These are phyloP conservation scores for Chrysophaeum taylorii DNA, from an alignment of 352 stramenopile species.

Conservation along the genomic window DNA sequence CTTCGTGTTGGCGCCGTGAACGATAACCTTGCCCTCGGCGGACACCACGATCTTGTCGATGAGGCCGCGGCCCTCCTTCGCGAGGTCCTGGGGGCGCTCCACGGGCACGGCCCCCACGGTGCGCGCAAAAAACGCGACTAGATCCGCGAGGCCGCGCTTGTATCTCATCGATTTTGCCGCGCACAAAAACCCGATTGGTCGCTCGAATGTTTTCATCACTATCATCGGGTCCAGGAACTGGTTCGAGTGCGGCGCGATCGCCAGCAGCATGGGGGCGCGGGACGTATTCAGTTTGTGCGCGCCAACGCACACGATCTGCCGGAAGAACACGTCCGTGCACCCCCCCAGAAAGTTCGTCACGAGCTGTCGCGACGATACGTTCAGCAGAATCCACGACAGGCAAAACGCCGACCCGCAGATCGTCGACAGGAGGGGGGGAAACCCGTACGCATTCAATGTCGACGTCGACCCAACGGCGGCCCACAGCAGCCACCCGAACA, in stretches of 20 bases:
- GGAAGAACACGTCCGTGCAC: slow-evolving; percentile 10
- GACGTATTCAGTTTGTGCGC: slow-evolving; percentile 6
- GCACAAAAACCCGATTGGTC: neutral
- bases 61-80: slow-evolving; percentile 53
- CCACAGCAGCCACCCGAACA: slow-evolving; percentile 4
- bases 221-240: slow-evolving; percentile 15
- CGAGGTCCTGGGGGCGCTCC: slow-evolving; percentile 83
- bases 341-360: slow-evolving; percentile 1
- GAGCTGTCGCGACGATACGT: neutral
- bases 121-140: slow-evolving; percentile 55
- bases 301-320: neutral
- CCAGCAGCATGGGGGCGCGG: neutral
- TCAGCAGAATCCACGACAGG: neutral
- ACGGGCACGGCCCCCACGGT: slow-evolving; percentile 91
- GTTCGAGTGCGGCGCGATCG: slow-evolving; percentile 10
- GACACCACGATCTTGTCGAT: slow-evolving; percentile 26
- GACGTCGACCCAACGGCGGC: neutral
- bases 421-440: slow-evolving; percentile 3
- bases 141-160: neutral
- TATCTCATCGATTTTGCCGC: slow-evolving; percentile 13
- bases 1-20: slow-evolving; percentile 39
- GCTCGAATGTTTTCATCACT: slow-evolving; percentile 11
- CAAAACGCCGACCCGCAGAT: neutral
- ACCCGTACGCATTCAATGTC: slow-evolving; percentile 4
- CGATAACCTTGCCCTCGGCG: neutral